Percentiles rank a stretch among this genome's conserved stretches.
phyloP scores from a whole-genome alignment of 148 eudicot genomes.

The Fagopyrum esculentum region DNA sequence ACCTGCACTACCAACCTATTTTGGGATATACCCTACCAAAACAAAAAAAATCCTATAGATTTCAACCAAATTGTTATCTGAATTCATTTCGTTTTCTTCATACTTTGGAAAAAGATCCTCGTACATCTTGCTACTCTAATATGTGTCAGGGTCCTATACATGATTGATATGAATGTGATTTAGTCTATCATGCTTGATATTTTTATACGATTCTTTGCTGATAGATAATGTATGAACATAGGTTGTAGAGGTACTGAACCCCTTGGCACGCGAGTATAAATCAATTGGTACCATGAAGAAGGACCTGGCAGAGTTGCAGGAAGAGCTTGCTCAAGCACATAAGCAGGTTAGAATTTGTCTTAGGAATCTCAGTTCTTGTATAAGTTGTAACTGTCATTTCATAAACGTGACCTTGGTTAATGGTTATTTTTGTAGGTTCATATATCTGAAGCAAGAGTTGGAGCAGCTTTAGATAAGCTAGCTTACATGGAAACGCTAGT shows the following conservation, averaged over 20 bases:
- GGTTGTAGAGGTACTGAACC: constrained; percentile 94
- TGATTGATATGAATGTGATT: neutral
- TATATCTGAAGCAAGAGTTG: constrained; percentile 87
- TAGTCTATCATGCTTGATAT: neutral
- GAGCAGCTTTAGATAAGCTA: constrained; percentile 78
- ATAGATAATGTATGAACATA: constrained; percentile 18
- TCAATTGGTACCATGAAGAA: constrained; percentile 81
- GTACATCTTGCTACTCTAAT: too few species aligned
- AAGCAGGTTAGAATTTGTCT: constrained; percentile 46
- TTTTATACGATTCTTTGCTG: neutral
- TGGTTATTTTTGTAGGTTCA: constrained; percentile 45
- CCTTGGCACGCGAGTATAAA: constrained; percentile 87
- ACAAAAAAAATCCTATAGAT: too few species aligned
- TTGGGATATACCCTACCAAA: too few species aligned
- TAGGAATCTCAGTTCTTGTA: neutral
- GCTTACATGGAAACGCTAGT: constrained; percentile 90
- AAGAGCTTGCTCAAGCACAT: constrained; percentile 80
- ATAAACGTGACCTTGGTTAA: constrained; percentile 9
- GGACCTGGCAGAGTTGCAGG: constrained; percentile 81
- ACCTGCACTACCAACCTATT: too few species aligned
- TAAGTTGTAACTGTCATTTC: neutral
- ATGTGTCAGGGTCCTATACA: too few species aligned
- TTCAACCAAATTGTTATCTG: too few species aligned
- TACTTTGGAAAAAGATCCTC: too few species aligned
- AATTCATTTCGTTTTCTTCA: too few species aligned